These are phyloP conservation scores for Sisymbrium irio DNA, from an alignment of 345 rosid genomes.

Conservation along the genomic window DNA sequence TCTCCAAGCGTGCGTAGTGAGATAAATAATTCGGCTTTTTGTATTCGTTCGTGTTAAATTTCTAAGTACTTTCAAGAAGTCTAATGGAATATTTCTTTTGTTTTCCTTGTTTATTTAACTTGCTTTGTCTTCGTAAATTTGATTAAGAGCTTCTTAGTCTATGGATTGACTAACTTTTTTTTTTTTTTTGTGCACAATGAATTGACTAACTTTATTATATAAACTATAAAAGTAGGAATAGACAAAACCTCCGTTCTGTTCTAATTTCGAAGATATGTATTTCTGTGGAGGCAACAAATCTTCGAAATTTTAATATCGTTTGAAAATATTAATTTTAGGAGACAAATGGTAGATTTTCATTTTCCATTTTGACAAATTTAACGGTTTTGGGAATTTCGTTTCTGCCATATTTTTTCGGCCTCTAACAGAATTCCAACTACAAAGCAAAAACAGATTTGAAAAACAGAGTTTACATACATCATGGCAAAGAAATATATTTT, in stretches of 20 bases:
- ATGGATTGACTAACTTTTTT: slow-evolving; percentile 11
- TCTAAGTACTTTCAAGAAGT: slow-evolving; percentile 36
- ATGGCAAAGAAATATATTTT: not conserved
- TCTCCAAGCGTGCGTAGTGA: slow-evolving; percentile 14
- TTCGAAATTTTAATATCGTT: no score
- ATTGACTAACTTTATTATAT: no score
- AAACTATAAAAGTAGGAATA: no score
- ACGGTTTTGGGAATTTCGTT: not conserved
- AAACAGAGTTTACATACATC: not conserved
- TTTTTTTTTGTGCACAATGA: no score
- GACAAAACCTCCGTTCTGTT: no score
- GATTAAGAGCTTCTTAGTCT: not conserved
- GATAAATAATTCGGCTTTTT: not conserved
- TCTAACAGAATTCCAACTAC: not conserved
- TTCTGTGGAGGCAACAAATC: no score
- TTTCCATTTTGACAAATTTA: not conserved
- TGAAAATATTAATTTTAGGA: not conserved
- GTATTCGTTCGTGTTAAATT: slow-evolving; percentile 26
- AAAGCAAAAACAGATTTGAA: not conserved
- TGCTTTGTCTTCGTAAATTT: slow-evolving; percentile 23
- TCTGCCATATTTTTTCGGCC: not conserved
- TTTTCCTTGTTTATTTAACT: not conserved
- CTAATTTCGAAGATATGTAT: no score
- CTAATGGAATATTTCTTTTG: slow-evolving; percentile 24
- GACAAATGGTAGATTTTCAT: not conserved